Evolutionary conservation across 73 alveolate genomes (phyloP).

Genomic region (Urostyla sp.): DNA sequence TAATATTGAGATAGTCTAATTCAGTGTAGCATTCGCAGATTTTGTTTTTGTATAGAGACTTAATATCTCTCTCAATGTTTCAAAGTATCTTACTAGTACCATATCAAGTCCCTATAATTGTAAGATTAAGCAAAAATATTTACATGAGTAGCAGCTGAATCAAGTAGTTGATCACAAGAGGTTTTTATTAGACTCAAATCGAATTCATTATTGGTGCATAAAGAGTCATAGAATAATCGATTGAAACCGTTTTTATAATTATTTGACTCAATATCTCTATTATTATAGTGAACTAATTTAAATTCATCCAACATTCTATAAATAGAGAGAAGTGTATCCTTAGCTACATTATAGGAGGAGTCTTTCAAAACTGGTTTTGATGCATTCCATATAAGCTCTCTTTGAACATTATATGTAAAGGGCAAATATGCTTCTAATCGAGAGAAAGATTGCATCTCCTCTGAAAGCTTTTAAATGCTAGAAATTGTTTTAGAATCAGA

Average conservation of each 20-base stretch:
- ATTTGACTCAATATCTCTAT: not conserved
- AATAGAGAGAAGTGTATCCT: not conserved
- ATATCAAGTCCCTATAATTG: conserved; percentile 42
- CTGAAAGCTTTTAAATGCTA: conserved; percentile 29
- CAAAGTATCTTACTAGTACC: conserved; percentile 34
- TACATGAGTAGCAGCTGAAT: conserved; percentile 44
- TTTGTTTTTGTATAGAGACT: not conserved
- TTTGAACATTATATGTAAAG: conserved; percentile 36
- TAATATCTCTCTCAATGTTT: conserved; percentile 25
- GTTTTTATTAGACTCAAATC: not conserved
- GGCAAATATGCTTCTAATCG: conserved; percentile 7
- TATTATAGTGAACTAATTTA: not conserved
- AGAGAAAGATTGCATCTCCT: conserved; percentile 42
- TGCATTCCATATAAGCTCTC: conserved; percentile 41
- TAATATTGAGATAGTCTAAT: not conserved
- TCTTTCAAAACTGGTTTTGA: not conserved
- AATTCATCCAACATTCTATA: not conserved
- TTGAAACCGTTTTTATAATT: conserved; percentile 8
- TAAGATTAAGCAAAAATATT: not conserved
- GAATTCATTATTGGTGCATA: not conserved
- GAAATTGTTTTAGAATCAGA: conserved; percentile 9
- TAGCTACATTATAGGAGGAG: not conserved
- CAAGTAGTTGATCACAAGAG: not conserved
- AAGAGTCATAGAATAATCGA: not conserved
- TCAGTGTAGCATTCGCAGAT: not conserved